Base-by-base conservation (phyloP, 768 basidiomycete species). In the Tremella yokohamensis region DNA sequence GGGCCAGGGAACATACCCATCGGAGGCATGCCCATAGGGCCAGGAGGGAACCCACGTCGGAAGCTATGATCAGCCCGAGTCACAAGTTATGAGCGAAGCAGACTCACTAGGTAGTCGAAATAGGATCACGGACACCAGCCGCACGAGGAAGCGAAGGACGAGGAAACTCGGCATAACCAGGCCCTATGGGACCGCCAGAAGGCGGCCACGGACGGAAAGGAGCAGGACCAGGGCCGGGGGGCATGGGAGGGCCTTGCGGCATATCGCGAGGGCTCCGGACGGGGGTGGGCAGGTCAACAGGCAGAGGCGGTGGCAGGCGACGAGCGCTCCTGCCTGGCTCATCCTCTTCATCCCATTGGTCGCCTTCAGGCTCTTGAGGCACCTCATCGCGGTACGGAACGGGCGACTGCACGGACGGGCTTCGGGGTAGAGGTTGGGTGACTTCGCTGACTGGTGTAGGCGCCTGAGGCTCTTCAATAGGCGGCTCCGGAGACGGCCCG, bases 91-190 rank as follows among this genome's bases (percentile, higher is more conserved):
- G 24, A n/a, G 24, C 40, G 25, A 53, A 61, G 24, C 57, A 7
- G 24, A 64, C 67, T 58, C 40, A 76, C 67, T 75, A 76, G 40
- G 75, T 76, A 40, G 75, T 74, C 42, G 75, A 74, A 40, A 76
- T 75, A 12, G 75, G 73, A 65, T 76, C 73, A 40, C 75, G 64
- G 38, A 70, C 62, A 58, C 69, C 69, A 42, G 74, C 77, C 34
- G 77, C 63, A 12, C 72, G 59, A 50, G 65, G 72, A 52, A 70
- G 42, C 40, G 71, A 70, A 9, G 74, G 68, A 38, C 71, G 62
- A 49, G 79, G 64, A 61, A 76, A 73, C 16, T 73, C 72, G 18
- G 45, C 56, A 34, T 59, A 58, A 1, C 62, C 63, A 20, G 69
- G 71, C 13, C 57, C 56, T 7, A 47, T 24, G 3, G 62, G 61